phyloP scores from a whole-genome alignment of 169 alveolate genomes.

The Amoebophrya sp. region DNA sequence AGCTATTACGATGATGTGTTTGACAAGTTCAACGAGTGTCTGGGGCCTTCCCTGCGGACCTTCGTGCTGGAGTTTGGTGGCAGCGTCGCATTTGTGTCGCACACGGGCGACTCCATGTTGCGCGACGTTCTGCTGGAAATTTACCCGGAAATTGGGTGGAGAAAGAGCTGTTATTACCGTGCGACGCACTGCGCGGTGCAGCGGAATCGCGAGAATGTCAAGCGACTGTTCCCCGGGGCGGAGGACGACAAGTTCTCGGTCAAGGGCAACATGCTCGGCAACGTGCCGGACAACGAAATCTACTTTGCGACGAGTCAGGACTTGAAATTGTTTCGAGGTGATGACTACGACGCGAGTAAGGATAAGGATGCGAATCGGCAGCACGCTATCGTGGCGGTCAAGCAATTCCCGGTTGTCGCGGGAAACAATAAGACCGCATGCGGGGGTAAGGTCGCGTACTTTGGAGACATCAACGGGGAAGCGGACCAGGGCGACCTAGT shows the following conservation, averaged over 20 bases:
- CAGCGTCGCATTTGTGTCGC: no score
- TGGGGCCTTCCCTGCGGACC: no score
- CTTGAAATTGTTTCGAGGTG: neutral
- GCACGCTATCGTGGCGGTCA: neutral
- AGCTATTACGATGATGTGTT: no score
- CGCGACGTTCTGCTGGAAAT: no score
- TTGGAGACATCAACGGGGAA: conserved; percentile 25
- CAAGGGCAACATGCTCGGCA: conserved; percentile 19
- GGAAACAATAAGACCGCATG: neutral
- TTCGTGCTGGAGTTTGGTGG: no score
- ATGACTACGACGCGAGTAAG: neutral
- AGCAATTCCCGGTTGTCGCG: no score
- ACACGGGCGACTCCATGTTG: no score
- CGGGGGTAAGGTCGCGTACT: conserved; percentile 21
- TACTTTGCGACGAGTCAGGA: conserved; percentile 26
- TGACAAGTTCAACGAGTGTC: no score
- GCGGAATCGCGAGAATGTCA: neutral
- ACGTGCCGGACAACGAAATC: neutral
- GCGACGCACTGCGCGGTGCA: conserved; percentile 20
- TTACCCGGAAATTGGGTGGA: neutral
- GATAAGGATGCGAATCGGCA: neutral
- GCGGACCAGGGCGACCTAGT: neutral
- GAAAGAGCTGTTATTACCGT: neutral
- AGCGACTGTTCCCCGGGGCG: neutral
- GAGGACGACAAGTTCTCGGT: neutral